Conservation (phyloP, 805 yeast species). For the Grigorovia transvaalensis region DNA sequence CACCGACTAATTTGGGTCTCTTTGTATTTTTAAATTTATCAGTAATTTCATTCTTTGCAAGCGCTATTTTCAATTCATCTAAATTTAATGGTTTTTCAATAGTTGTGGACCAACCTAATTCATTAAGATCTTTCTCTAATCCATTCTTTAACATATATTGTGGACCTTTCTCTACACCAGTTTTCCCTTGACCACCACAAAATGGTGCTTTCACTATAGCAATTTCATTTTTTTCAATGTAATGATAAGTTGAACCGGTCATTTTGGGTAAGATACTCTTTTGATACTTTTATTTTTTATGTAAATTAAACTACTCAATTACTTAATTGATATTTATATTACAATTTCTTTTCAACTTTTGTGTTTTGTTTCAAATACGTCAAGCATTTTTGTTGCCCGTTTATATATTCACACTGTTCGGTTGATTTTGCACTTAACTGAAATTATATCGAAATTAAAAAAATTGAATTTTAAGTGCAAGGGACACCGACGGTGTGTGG, state of each 20-base stretch:
- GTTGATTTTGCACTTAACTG: constrained; percentile 1
- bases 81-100: constrained; percentile 45
- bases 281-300: neutral
- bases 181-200: constrained; percentile 89
- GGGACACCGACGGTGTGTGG: neutral
- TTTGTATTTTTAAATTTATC: constrained; percentile 52
- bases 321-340: neutral
- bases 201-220: constrained; percentile 86
- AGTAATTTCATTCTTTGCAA: constrained; percentile 33
- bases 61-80: constrained; percentile 33
- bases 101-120: constrained; percentile 61
- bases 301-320: no score
- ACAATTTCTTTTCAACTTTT: no score
- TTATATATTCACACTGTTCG: neutral
- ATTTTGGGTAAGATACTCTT: neutral
- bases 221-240: constrained; percentile 35
- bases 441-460: neutral
- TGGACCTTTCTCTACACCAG: constrained; percentile 95
- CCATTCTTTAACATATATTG: constrained; percentile 65
- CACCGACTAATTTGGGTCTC: constrained; percentile 69
- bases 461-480: neutral
- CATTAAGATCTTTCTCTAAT: constrained; percentile 47
- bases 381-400: neutral
- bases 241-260: constrained; percentile 36
- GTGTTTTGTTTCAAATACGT: neutral